These are phyloP conservation scores for Aspergillus niger DNA, from an alignment of 2,329 filamentous ascomycete genomes.

Conservation along the genomic window DNA sequence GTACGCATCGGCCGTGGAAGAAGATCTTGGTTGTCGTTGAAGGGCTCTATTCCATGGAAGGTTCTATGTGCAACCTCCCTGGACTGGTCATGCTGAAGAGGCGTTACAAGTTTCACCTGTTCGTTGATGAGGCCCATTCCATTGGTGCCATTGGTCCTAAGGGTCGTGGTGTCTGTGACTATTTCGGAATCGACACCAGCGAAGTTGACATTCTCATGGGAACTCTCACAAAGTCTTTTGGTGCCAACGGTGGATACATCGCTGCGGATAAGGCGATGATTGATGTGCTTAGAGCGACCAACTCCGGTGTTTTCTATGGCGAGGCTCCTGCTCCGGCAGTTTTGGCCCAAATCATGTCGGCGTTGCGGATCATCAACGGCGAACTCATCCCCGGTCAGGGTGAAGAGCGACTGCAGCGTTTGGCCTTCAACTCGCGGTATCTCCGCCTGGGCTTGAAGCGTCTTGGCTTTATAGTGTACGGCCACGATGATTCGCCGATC, in stretches of 20 bases:
- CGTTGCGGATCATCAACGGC: conserved; percentile 84
- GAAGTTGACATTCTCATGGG: conserved; percentile 97
- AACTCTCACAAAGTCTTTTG: conserved; percentile 96
- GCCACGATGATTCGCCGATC: conserved; percentile 96
- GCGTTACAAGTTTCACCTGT: conserved; percentile 96
- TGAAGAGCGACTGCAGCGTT: conserved; percentile 89
- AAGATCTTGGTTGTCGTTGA: conserved; percentile 97
- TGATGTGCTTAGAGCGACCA: conserved; percentile 83
- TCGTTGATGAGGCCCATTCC: conserved; percentile 95
- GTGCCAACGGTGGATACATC: conserved; percentile 95
- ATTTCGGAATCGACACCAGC: conserved; percentile 84
- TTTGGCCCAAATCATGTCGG: conserved; percentile 84
- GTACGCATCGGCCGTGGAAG: conserved; percentile 98
- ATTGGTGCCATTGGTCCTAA: conserved; percentile 86
- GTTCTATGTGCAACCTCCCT: conserved; percentile 97
- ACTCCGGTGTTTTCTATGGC: conserved; percentile 82
- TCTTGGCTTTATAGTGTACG: conserved; percentile 93
- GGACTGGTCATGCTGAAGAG: conserved; percentile 83
- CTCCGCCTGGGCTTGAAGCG: conserved; percentile 97
- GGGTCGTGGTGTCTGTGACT: conserved; percentile 94
- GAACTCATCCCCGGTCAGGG: conserved; percentile 88
- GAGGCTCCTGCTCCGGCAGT: conserved; percentile 87
- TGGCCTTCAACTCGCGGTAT: conserved; percentile 98
- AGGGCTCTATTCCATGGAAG: conserved; percentile 98
- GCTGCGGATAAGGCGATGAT: conserved; percentile 87